Evolutionary conservation across 768 basidiomycete species (phyloP), one percentile per base, ranked within the genome.

Genomic region (Termitomyces titanicus): DNA sequence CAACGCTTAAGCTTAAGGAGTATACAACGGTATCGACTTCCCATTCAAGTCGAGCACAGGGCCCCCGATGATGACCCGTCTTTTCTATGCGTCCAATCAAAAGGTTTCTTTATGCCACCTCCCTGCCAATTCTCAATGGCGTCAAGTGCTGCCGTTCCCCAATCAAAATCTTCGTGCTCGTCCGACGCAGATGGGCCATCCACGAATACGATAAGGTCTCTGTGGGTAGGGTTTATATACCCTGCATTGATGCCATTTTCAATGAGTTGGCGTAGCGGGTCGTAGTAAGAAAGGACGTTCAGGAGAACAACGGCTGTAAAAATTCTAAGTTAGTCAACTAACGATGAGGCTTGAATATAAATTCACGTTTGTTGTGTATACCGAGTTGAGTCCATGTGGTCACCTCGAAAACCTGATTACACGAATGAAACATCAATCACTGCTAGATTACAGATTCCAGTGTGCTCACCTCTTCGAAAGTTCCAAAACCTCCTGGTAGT

Each of bases 361-460:
- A 60, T 57, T 44, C 66, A 91, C 91, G 91, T 73, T 93, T 93
- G 52, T 81, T 78, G 66, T 94, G 91, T 40, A 95, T 88, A 18
- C 89, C 88, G 5, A 97, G 69, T 65, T 98, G 96, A 18, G 90
- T 91, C 96, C 96, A 99, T 0, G 95, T 97, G 13, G 86, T 82
- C 58, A 92, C 94, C 70, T 98, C 96, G 27, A 97, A 70, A n/a
- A 92, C 72, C 89, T 92, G 60, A 39, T 5, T 50, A 11, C 12
- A 39, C 20, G 6, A 42, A 29, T 44, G 11, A 9, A 12, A 4
- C 18, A n/a, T 13, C 25, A 0, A 15, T 12, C 11, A 17, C 25
- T 27, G 44, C 17, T 17, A 5, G 13, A 40, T 45, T 24, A 0
- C 2, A 11, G 44, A 33, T 18, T n/a, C 11, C 12, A 45, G 8